Evolutionary conservation across 2,329 filamentous ascomycete genomes (phyloP).

Genomic region (Colletotrichum tropicicola): DNA sequence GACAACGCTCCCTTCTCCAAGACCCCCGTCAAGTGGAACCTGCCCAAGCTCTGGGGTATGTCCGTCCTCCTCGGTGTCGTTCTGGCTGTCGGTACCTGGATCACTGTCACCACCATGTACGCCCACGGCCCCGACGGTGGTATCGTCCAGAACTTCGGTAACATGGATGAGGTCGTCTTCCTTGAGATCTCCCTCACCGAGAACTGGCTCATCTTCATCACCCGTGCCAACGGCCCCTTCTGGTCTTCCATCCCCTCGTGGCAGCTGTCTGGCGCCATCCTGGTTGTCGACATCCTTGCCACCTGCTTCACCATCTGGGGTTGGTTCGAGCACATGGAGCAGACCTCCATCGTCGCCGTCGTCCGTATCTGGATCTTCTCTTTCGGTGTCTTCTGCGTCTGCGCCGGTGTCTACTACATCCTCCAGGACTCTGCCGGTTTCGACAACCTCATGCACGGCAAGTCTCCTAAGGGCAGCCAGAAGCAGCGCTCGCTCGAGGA

Average conservation of each 20-base stretch:
- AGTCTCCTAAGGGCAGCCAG: conserved; percentile 81
- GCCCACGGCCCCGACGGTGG: conserved; percentile 74
- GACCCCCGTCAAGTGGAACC: conserved; percentile 86
- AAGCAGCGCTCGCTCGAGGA: conserved; percentile 90
- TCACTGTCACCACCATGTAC: conserved; percentile 88
- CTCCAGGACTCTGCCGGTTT: conserved; percentile 84
- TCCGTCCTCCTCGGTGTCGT: conserved; percentile 84
- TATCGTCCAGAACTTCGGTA: conserved; percentile 90
- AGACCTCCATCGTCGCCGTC: conserved; percentile 83
- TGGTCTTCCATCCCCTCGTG: conserved; percentile 90
- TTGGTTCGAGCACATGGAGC: conserved; percentile 73
- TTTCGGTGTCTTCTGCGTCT: conserved; percentile 86
- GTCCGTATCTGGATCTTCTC: conserved; percentile 93
- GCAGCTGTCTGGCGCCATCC: conserved; percentile 81
- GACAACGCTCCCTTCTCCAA: conserved; percentile 71
- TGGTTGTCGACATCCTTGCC: conserved; percentile 83
- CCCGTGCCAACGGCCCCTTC: conserved; percentile 90
- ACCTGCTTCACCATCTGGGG: conserved; percentile 89
- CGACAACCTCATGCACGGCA: conserved; percentile 93
- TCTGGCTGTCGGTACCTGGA: conserved; percentile 86
- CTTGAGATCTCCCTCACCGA: conserved; percentile 90
- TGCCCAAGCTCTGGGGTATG: conserved; percentile 94
- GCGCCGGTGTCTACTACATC: conserved; percentile 79
- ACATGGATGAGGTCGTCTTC: conserved; percentile 84
- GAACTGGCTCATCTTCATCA: conserved; percentile 98